Conservation (phyloP, 257 asterid genomes). For the Linaria vulgaris region DNA sequence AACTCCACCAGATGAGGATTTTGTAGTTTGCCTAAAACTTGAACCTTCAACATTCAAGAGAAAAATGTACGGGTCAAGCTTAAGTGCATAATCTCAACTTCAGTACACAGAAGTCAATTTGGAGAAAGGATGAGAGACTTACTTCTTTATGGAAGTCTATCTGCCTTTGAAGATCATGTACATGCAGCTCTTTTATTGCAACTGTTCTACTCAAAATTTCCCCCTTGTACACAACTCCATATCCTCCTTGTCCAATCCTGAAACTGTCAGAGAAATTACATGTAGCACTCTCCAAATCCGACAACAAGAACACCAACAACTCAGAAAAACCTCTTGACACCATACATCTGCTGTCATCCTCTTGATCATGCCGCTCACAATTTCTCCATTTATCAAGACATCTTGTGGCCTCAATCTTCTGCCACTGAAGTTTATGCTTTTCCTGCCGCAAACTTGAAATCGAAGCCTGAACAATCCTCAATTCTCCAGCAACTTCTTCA, state of each 20-base stretch:
- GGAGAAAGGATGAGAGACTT: slow-evolving; percentile 21
- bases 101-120: too few species aligned
- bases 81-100: too few species aligned
- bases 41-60: slow-evolving; percentile 48
- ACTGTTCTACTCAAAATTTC: slow-evolving; percentile 62
- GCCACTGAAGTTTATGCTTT: slow-evolving; percentile 55
- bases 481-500: slow-evolving; percentile 57
- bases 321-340: slow-evolving; percentile 34
- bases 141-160: slow-evolving; percentile 59
- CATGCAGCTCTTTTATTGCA: slow-evolving; percentile 67
- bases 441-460: slow-evolving; percentile 48
- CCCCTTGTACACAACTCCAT: slow-evolving; percentile 73
- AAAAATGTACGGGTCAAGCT: background rate
- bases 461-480: slow-evolving; percentile 59
- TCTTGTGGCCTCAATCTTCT: slow-evolving; percentile 54
- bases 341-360: slow-evolving; percentile 14
- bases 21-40: slow-evolving; percentile 44
- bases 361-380: slow-evolving; percentile 26
- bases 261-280: slow-evolving; percentile 75
- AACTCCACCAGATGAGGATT: slow-evolving; percentile 66
- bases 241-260: slow-evolving; percentile 70
- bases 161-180: slow-evolving; percentile 47
- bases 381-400: slow-evolving; percentile 68
- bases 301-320: slow-evolving; percentile 50
- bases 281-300: slow-evolving; percentile 73